Percentiles rank a stretch among this genome's conserved stretches.
Conservation (phyloP, 306 rosid genomes). For the Dalbergia cochinchinensis region DNA sequence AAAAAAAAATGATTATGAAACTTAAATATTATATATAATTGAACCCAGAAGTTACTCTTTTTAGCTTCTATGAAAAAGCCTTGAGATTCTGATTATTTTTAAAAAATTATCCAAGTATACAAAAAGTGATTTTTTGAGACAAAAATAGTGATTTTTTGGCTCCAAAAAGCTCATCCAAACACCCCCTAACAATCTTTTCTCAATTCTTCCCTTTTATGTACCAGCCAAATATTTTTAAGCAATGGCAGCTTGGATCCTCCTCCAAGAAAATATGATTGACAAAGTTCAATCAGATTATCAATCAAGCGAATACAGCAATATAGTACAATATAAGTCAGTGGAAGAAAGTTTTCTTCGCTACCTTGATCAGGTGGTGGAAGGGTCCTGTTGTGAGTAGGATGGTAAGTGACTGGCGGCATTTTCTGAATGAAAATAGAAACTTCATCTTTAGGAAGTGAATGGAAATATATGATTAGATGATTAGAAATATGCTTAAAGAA, state of each 20-base stretch:
- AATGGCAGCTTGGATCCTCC: conserved; percentile 12
- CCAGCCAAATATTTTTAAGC: not conserved
- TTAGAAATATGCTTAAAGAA: not conserved
- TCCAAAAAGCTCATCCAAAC: too few relatives aligned
- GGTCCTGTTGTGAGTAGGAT: conserved; percentile 80
- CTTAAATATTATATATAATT: too few relatives aligned
- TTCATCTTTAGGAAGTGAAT: conserved; percentile 27
- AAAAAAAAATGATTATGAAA: too few relatives aligned
- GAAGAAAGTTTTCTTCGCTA: conserved; percentile 43
- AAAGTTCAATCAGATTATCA: conserved; percentile 40
- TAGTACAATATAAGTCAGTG: not conserved
- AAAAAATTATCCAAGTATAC: too few relatives aligned
- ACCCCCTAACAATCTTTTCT: too few relatives aligned
- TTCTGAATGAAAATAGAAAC: conserved; percentile 59
- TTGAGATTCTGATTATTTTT: too few relatives aligned
- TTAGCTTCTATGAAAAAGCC: too few relatives aligned
- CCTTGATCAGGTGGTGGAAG: conserved; percentile 97
- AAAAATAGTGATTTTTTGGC: too few relatives aligned
- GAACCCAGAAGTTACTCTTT: too few relatives aligned
- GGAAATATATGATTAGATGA: conserved; percentile 24
- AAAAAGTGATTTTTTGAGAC: too few relatives aligned
- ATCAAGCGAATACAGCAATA: conserved; percentile 27
- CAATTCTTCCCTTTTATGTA: not conserved
- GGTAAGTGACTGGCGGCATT: conserved; percentile 78
- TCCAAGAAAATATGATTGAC: conserved; percentile 26